These are phyloP conservation scores for Kalanchoe fedtschenkoi DNA, from an alignment of 164 flowering plant species.

Conservation along the genomic window DNA sequence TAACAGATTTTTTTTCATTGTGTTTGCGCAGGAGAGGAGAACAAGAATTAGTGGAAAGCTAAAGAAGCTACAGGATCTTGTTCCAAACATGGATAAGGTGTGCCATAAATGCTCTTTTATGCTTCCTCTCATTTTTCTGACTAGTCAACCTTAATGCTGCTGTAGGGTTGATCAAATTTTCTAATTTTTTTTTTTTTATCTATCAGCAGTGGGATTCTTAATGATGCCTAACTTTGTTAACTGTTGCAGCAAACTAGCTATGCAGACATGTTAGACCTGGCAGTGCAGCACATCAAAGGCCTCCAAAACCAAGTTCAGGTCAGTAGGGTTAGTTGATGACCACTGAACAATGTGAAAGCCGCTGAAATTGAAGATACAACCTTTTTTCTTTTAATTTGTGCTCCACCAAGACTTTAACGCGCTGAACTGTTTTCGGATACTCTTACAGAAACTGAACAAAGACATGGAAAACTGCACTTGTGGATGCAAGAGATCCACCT, in stretches of 20 bases:
- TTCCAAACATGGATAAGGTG: conserved; percentile 97
- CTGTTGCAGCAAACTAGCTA: conserved; percentile 91
- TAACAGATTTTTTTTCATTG: not conserved
- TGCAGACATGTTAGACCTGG: conserved; percentile 88
- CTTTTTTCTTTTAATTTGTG: not conserved
- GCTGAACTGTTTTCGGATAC: not conserved
- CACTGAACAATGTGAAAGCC: not conserved
- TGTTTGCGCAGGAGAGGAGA: conserved; percentile 67
- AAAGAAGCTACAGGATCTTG: conserved; percentile 81
- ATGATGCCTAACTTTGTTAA: not conserved
- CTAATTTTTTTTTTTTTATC: not conserved
- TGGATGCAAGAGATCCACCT: conserved; percentile 30
- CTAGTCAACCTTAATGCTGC: not conserved
- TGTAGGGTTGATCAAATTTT: not conserved
- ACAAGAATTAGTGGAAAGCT: conserved; percentile 73
- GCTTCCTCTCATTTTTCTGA: not conserved
- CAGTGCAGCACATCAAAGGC: conserved; percentile 76
- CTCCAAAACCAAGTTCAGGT: conserved; percentile 80
- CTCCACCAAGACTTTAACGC: not conserved
- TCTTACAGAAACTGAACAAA: conserved; percentile 37
- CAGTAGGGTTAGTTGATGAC: conserved; percentile 5
- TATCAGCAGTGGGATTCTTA: not conserved
- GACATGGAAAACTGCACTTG: conserved; percentile 46
- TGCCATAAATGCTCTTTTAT: not conserved
- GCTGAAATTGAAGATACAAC: not conserved